Percentiles rank a stretch among this genome's conserved stretches.
Conservation (phyloP, 2,329 filamentous ascomycete genomes). For the Plectosphaerella cucumerina region DNA sequence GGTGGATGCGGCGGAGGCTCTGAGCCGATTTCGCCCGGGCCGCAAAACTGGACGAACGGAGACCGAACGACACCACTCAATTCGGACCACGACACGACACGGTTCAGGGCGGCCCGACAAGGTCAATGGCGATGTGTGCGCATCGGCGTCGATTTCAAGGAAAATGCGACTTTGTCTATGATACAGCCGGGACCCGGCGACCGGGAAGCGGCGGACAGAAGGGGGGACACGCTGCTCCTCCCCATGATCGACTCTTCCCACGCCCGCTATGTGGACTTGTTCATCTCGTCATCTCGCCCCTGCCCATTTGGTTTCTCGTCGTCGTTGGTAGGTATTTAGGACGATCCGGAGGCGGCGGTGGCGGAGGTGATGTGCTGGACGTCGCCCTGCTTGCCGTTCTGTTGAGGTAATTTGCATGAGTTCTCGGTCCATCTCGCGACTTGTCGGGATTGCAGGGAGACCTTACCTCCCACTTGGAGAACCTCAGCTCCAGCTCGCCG, state of each 20-base stretch:
- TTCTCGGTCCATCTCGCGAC: not conserved
- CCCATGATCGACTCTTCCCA: too few species aligned
- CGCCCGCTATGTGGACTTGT: not conserved
- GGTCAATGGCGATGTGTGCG: not conserved
- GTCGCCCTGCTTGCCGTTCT: slow-evolving; percentile 97
- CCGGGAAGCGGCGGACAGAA: not conserved
- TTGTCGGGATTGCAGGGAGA: slow-evolving; percentile 4
- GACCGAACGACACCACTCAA: not conserved
- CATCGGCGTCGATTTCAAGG: slow-evolving; percentile 1
- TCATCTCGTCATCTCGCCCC: not conserved
- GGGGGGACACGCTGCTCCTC: not conserved
- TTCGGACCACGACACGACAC: too few species aligned
- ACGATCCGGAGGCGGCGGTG: slow-evolving; percentile 34
- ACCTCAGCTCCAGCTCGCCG: slow-evolving; percentile 83
- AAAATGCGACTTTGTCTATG: slow-evolving; percentile 1
- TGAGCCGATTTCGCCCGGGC: slow-evolving; percentile 1
- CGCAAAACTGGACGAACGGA: not conserved
- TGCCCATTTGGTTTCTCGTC: not conserved
- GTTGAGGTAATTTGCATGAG: slow-evolving; percentile 26
- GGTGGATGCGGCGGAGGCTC: not conserved
- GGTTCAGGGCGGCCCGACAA: too few species aligned
- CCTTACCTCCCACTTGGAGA: slow-evolving; percentile 93
- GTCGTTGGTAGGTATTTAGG: not conserved
- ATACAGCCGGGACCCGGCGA: not conserved
- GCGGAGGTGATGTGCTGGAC: slow-evolving; percentile 63